phyloP scores from a whole-genome alignment of 2,329 filamentous ascomycete genomes.

The Paraconiothyrium brasiliense region DNA sequence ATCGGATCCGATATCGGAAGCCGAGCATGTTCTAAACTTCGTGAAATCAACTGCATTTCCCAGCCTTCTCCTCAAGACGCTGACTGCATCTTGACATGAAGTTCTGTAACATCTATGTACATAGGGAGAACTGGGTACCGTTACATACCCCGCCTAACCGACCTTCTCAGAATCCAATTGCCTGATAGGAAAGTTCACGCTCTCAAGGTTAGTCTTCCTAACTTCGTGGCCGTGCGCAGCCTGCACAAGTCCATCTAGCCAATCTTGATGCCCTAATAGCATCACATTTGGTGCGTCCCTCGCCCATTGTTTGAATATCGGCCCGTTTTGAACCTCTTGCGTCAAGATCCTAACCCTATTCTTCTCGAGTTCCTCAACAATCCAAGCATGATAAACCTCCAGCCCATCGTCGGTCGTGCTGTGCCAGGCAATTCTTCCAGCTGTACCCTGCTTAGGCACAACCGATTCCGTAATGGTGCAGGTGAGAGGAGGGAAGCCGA shows the following conservation, averaged over 20 bases:
- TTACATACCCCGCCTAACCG: background rate
- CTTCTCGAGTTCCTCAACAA: constrained; percentile 44
- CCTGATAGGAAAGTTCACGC: constrained; percentile 22
- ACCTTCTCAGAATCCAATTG: background rate
- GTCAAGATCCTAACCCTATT: constrained; percentile 47
- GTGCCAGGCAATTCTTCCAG: constrained; percentile 33
- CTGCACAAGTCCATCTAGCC: constrained; percentile 47
- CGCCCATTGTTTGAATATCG: constrained; percentile 36
- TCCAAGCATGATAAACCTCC: constrained; percentile 49
- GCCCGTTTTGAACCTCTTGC: constrained; percentile 48
- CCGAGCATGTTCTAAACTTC: background rate
- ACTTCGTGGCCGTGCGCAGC: constrained; percentile 30
- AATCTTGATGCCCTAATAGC: constrained; percentile 50
- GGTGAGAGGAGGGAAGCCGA: constrained; percentile 44
- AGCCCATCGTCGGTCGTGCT: constrained; percentile 32
- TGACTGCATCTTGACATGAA: background rate
- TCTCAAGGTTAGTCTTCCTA: constrained; percentile 33
- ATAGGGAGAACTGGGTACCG: background rate
- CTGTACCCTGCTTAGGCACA: constrained; percentile 32
- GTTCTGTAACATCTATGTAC: background rate
- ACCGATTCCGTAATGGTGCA: constrained; percentile 33
- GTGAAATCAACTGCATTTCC: background rate
- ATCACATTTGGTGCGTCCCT: constrained; percentile 45
- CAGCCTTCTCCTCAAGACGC: background rate
- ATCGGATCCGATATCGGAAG: constrained; percentile 1